Evolutionary conservation across 2,329 filamentous ascomycete species (phyloP).

Genomic region (Thelonectria rubi): DNA sequence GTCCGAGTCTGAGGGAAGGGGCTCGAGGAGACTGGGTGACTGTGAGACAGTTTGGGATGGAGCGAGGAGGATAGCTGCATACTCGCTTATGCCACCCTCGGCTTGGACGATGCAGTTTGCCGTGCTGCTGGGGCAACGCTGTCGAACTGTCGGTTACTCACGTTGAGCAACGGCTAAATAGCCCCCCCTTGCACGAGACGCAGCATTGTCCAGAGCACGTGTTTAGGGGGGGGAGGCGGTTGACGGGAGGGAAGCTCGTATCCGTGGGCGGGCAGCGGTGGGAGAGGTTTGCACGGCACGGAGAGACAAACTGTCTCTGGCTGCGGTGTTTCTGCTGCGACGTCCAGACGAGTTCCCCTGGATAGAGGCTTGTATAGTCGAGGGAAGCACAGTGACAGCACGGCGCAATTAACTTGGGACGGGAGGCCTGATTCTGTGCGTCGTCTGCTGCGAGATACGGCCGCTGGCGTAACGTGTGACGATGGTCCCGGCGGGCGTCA

Average conservation of each 20-base stretch:
- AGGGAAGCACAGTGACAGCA: slow-evolving; percentile 1
- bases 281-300: slow-evolving; percentile 8
- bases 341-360: neutral
- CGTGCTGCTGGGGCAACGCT: slow-evolving; percentile 23
- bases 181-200: slow-evolving; percentile 17
- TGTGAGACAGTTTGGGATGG: slow-evolving; percentile 13
- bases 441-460: slow-evolving; percentile 37
- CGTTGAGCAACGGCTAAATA: slow-evolving; percentile 31
- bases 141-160: slow-evolving; percentile 32
- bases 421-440: slow-evolving; percentile 24
- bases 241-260: slow-evolving; percentile 7
- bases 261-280: neutral
- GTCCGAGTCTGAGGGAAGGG: neutral
- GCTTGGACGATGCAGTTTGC: slow-evolving; percentile 26
- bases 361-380: neutral
- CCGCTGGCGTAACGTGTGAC: slow-evolving; percentile 36
- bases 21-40: neutral
- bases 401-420: slow-evolving; percentile 18
- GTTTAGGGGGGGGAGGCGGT: slow-evolving; percentile 20
- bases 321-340: neutral
- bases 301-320: slow-evolving; percentile 1
- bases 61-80: slow-evolving; percentile 23
- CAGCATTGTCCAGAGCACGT: slow-evolving; percentile 28
- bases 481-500: neutral
- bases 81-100: slow-evolving; percentile 38